Evolutionary conservation across 2,329 filamentous ascomycete genomes (phyloP), one percentile per base, ranked within the genome.

Genomic region (Cladophialophora immunda): DNA sequence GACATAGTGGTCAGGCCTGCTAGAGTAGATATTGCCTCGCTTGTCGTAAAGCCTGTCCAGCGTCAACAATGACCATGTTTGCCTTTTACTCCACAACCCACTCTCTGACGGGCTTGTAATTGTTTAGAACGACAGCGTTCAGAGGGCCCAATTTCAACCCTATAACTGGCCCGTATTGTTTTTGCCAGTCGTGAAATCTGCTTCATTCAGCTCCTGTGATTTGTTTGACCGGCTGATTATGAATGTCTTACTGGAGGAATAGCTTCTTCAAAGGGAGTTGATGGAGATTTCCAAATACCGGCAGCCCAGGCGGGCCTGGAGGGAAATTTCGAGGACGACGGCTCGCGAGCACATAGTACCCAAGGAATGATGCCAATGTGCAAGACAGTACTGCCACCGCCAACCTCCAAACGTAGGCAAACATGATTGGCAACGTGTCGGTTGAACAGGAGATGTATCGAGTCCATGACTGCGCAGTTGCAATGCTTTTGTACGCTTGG

Each of bases 1-100:
- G 7, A 85, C 80, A 53, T 83, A 80, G 75, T 80, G 78, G 4
- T 78, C 76, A 8, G 78, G 75, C 2, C 79, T 71, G 2, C 78
- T 77, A 27, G 78, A 79, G 66, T 81, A 81, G 38, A 78, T 75
- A 30, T 59, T 70, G 0, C 77, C 74, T 45, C 77, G 75, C 59
- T 76, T 77, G 13, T 80, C 80, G 3, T 87, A 68, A 4, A 87
- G 72, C 8, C 65, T 69, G 38, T 34, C 27, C 17, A 13, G 6
- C 15, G 29, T 50, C 29, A 38, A n/a, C 17, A 34, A 45, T 57
- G 32, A 30, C 19, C 22, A 11, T 25, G 13, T 13, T 8, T 17
- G 8, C 13, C 9, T 36, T 9, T 22, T 27, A 11, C 27, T 34
- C 8, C 55, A 19, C 22, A 17, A 59, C 58, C 34, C 38, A 68